phyloP scores from a whole-genome alignment of 495 filamentous ascomycete species.

The Apiosordaria backusii region DNA sequence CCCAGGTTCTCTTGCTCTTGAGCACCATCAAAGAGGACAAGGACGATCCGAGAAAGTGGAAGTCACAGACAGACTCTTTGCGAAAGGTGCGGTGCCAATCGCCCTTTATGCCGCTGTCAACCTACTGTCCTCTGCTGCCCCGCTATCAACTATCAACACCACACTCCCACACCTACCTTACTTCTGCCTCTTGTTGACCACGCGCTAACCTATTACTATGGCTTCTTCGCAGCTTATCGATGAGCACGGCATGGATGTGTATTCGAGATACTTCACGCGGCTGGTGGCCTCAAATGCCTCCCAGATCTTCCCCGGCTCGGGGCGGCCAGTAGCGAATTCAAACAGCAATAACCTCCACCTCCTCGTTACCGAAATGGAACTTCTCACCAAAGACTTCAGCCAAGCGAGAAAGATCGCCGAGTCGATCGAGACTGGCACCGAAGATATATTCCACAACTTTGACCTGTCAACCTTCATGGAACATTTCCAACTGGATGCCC shows the following conservation, averaged over 20 bases:
- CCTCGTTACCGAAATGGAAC: conserved; percentile 78
- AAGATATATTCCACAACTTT: conserved; percentile 90
- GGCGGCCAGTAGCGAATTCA: conserved; percentile 65
- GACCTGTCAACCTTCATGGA: conserved; percentile 89
- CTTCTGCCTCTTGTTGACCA: conserved; percentile 3
- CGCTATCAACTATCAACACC: neutral
- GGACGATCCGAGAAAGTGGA: conserved; percentile 87
- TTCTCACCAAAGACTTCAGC: conserved; percentile 71
- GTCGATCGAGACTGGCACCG: conserved; percentile 75
- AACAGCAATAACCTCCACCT: conserved; percentile 67
- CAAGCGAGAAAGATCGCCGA: conserved; percentile 90
- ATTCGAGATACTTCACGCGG: conserved; percentile 85
- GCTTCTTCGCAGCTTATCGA: conserved; percentile 65
- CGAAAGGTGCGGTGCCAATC: conserved; percentile 60
- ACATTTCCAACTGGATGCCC: conserved; percentile 84
- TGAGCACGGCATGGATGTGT: conserved; percentile 96
- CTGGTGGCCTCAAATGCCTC: conserved; percentile 78
- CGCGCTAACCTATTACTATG: conserved; percentile 9
- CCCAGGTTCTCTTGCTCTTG: conserved; percentile 90
- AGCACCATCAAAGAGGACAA: conserved; percentile 90
- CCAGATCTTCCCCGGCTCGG: conserved; percentile 76
- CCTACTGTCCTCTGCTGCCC: conserved; percentile 1
- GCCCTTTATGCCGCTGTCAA: neutral
- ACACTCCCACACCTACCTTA: neutral
- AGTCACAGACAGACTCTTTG: conserved; percentile 84